Evolutionary conservation across 2,329 filamentous ascomycete genomes (phyloP), one percentile per base, ranked within the genome.

Genomic region (Beauveria caledonica): DNA sequence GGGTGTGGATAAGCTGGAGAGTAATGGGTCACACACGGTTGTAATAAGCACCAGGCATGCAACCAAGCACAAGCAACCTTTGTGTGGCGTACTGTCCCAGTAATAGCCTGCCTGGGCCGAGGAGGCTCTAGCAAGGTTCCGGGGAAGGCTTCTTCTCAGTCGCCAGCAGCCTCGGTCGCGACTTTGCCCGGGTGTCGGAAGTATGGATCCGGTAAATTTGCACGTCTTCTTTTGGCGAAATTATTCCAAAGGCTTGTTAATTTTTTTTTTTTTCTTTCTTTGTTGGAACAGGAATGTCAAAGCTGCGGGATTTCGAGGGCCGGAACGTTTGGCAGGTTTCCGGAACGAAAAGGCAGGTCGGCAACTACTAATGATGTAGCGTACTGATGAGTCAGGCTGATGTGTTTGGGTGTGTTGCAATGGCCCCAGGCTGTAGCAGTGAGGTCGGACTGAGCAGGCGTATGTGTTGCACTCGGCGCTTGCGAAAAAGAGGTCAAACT

Each of bases 301-400:
- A 49, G 33, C 44, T 40, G 44, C 11, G 17, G n/a, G 5, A 21
- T 33, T 42, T 33, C 21, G 51, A 53, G 19, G 9, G 39, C 15
- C 36, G 51, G 39, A 21, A 39, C n/a, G 42, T 57, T 57, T 48
- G 25, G 29, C 17, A 21, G 9, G 21, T 45, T 55, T 42, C 50
- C 40, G 25, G 19, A 17, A 27, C 15, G 15, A n/a, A 29, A 29
- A 11, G 21, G 19, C n/a, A 25, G 21, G 19, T 5, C 48, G 40
- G 55, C 9, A 40, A 19, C 50, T 36, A 5, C 21, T n/a, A n/a
- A n/a, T n/a, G n/a, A 7, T n/a, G 39, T 21, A 36, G 9, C 8
- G 36, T 50, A 48, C 21, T 29, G 56, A 58, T 58, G 56, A 58
- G 56, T 58, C 56, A 58, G 56, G 46, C 56, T 58, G 56, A 58